A percentile compares a stretch with the other conserved stretches of the same genome.
Conservation (phyloP, 1,284 basidiomycete species). For the Marasmius tenuissimus region DNA sequence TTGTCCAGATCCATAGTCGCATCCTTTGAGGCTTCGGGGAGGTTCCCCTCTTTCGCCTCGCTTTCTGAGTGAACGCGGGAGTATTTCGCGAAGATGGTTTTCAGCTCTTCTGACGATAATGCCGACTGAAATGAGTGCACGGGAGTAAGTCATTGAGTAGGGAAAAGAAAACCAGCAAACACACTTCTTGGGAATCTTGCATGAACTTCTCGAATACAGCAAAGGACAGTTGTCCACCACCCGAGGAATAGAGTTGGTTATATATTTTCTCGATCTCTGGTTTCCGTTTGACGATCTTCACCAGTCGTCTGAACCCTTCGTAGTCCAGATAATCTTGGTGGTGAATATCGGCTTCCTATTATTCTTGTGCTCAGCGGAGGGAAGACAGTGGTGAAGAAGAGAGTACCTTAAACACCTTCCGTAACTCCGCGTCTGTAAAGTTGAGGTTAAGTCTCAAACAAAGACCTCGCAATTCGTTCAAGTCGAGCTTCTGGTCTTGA, state of each 20-base stretch:
- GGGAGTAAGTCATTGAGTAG: neutral
- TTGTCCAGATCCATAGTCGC: constrained; percentile 52
- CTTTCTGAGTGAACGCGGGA: constrained; percentile 25
- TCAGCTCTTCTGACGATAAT: constrained; percentile 44
- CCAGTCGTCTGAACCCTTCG: constrained; percentile 81
- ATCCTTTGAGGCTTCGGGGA: constrained; percentile 25
- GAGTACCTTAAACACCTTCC: constrained; percentile 63
- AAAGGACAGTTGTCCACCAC: constrained; percentile 49
- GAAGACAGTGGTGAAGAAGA: constrained; percentile 15
- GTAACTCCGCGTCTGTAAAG: constrained; percentile 60
- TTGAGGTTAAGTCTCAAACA: constrained; percentile 79
- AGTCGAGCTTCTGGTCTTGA: constrained; percentile 64
- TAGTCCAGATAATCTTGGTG: constrained; percentile 79
- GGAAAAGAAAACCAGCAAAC: constrained; percentile 3
- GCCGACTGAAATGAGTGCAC: constrained; percentile 42
- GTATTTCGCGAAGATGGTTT: constrained; percentile 58
- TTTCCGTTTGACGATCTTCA: constrained; percentile 81
- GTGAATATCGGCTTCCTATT: constrained; percentile 69
- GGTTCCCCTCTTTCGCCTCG: too few relatives aligned
- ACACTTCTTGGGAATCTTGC: constrained; percentile 64
- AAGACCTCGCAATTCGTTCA: constrained; percentile 75
- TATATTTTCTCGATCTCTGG: constrained; percentile 78
- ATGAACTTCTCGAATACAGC: constrained; percentile 68
- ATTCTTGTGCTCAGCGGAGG: neutral
- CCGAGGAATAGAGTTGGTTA: constrained; percentile 45